phyloP scores from a whole-genome alignment of 1,139 yeast species.

The Nakaseomyces sp. region DNA sequence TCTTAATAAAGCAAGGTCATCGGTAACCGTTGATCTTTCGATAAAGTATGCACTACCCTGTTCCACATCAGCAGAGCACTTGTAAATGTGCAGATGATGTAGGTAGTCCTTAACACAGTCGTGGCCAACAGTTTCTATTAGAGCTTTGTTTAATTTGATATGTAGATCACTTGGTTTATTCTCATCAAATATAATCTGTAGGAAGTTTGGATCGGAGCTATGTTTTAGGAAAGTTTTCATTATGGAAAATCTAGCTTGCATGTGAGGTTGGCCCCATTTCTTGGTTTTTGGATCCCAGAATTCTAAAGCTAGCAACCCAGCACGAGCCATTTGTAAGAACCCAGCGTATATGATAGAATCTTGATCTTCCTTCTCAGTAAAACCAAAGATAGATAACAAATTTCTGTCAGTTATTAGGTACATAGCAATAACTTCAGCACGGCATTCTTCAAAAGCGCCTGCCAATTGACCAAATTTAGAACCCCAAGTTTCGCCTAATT shows the following conservation, averaged over 20 bases:
- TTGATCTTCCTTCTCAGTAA: conserved; percentile 46
- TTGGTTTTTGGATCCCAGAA: conserved; percentile 74
- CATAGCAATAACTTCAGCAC: conserved; percentile 87
- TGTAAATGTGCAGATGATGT: conserved; percentile 63
- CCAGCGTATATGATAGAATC: conserved; percentile 58
- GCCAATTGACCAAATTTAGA: conserved; percentile 72
- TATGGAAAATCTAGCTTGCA: conserved; percentile 86
- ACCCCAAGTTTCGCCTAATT: conserved; percentile 83
- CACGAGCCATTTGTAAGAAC: conserved; percentile 75
- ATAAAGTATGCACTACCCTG: conserved; percentile 56
- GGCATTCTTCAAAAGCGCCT: conserved; percentile 85
- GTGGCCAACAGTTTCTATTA: conserved; percentile 61
- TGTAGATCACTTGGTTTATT: conserved; percentile 44
- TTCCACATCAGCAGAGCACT: conserved; percentile 63
- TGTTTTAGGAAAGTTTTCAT: conserved; percentile 67
- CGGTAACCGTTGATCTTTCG: conserved; percentile 58
- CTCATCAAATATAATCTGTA: conserved; percentile 37
- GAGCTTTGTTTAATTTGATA: conserved; percentile 48
- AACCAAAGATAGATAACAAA: conserved; percentile 66
- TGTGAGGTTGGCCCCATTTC: conserved; percentile 95
- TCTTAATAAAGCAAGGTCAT: conserved; percentile 56
- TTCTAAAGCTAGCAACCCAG: conserved; percentile 74
- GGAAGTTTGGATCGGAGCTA: conserved; percentile 47
- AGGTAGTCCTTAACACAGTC: conserved; percentile 66
- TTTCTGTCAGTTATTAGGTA: conserved; percentile 62